Conservation (phyloP, 1,284 basidiomycete genomes). For the Naganishia liquefaciens region DNA sequence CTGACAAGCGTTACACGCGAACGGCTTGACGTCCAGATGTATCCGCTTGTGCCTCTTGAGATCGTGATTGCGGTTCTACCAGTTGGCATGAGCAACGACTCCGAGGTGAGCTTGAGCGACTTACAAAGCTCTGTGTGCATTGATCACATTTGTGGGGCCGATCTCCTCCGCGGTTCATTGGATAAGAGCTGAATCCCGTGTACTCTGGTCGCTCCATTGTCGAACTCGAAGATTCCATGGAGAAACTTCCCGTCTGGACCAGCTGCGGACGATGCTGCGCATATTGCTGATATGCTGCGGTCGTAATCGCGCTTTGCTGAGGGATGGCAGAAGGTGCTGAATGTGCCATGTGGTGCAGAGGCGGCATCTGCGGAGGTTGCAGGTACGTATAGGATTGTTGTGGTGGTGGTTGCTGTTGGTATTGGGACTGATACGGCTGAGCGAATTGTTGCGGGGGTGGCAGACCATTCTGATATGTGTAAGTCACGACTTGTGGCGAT, state of each 20-base stretch:
- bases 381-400: constrained; percentile 9
- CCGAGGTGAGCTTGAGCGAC: constrained; percentile 29
- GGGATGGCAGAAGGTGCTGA: constrained; percentile 20
- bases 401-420: constrained; percentile 10
- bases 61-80: constrained; percentile 55
- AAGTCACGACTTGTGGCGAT: background rate
- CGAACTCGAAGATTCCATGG: constrained; percentile 1
- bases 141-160: constrained; percentile 55
- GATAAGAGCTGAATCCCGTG: constrained; percentile 21
- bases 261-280: constrained; percentile 18
- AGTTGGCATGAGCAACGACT: background rate
- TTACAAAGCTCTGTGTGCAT: constrained; percentile 54
- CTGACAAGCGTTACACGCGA: constrained; percentile 54
- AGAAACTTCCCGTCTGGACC: constrained; percentile 11
- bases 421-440: background rate
- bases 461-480: background rate
- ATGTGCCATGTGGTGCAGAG: constrained; percentile 18
- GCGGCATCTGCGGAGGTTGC: constrained; percentile 13
- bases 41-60: constrained; percentile 56
- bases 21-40: constrained; percentile 55
- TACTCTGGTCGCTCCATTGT: constrained; percentile 11
- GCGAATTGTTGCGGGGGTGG: background rate
- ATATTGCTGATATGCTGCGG: constrained; percentile 15
- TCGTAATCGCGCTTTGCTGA: constrained; percentile 1
- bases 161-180: constrained; percentile 35